phyloP scores from a whole-genome alignment of 2,329 filamentous ascomycete genomes.

The Achaetomium macrosporum region DNA sequence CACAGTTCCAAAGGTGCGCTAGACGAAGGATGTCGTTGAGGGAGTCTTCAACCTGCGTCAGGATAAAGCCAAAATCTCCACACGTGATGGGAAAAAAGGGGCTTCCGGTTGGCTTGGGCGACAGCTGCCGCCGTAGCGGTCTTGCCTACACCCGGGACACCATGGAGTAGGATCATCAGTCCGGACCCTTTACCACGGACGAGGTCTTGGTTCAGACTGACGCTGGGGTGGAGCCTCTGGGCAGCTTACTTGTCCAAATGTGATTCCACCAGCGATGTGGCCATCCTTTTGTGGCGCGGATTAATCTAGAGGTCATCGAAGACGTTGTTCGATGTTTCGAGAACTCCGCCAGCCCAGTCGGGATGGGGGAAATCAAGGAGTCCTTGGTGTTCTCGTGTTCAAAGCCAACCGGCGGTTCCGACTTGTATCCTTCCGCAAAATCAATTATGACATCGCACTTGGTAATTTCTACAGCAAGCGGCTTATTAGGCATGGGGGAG shows the following conservation, averaged over 20 bases:
- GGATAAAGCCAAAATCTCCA: constrained; percentile 13
- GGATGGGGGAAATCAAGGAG: too few species aligned
- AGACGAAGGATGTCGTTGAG: constrained; percentile 15
- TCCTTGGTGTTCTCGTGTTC: too few species aligned
- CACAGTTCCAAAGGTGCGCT: constrained; percentile 15
- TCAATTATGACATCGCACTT: too few species aligned
- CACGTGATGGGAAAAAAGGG: constrained; percentile 20
- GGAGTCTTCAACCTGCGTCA: constrained; percentile 14
- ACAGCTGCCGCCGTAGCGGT: constrained; percentile 14
- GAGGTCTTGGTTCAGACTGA: constrained; percentile 22
- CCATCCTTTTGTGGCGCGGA: too few species aligned
- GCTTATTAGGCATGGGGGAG: too few species aligned
- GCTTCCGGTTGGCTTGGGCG: constrained; percentile 6
- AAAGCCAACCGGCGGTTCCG: too few species aligned
- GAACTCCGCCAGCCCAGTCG: too few species aligned
- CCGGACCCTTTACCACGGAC: constrained; percentile 27
- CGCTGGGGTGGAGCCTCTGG: too few species aligned
- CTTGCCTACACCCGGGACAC: constrained; percentile 24
- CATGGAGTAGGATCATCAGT: constrained; percentile 20
- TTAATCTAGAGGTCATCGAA: constrained; percentile 21
- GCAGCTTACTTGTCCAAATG: constrained; percentile 10
- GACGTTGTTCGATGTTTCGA: constrained; percentile 1
- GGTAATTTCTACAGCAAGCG: too few species aligned
- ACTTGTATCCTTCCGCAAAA: too few species aligned
- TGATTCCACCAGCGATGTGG: too few species aligned